A percentile compares a stretch with the other conserved stretches of the same genome.
Evolutionary conservation across 2,329 filamentous ascomycete genomes (phyloP).

Genomic region (Pyrenochaeta sp.): DNA sequence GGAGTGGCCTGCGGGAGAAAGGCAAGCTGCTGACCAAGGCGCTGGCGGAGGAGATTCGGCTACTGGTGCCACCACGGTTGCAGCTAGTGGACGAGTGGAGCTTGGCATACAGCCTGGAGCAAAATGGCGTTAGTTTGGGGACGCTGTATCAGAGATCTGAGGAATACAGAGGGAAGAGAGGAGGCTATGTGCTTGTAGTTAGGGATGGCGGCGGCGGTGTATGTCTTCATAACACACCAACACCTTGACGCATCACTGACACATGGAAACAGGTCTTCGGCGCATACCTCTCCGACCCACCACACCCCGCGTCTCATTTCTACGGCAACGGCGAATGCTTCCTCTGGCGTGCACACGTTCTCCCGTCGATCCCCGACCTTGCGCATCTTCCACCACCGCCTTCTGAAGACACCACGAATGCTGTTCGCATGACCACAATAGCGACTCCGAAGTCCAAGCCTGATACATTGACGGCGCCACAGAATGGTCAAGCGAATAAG

Average conservation of each 20-base stretch:
- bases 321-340: constrained; percentile 98
- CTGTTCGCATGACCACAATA: constrained; percentile 69
- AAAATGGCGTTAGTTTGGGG: constrained; percentile 85
- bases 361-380: constrained; percentile 62
- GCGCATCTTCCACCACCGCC: constrained; percentile 74
- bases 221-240: constrained; percentile 50
- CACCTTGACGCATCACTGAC: constrained; percentile 10
- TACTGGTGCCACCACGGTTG: constrained; percentile 84
- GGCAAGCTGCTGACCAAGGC: constrained; percentile 74
- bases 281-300: constrained; percentile 90
- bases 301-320: constrained; percentile 82
- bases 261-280: constrained; percentile 72
- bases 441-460: constrained; percentile 28
- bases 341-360: constrained; percentile 78
- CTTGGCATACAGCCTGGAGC: constrained; percentile 87
- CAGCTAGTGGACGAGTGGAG: constrained; percentile 89
- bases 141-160: constrained; percentile 86
- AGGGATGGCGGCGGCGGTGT: constrained; percentile 78
- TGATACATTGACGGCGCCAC: constrained; percentile 39
- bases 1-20: constrained; percentile 64
- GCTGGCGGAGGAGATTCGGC: constrained; percentile 90
- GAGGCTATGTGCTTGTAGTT: constrained; percentile 90
- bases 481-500: constrained; percentile 19
- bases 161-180: constrained; percentile 70
- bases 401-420: constrained; percentile 69